Conservation (phyloP, 768 basidiomycete genomes). For the Sporobolomyces roseus region DNA sequence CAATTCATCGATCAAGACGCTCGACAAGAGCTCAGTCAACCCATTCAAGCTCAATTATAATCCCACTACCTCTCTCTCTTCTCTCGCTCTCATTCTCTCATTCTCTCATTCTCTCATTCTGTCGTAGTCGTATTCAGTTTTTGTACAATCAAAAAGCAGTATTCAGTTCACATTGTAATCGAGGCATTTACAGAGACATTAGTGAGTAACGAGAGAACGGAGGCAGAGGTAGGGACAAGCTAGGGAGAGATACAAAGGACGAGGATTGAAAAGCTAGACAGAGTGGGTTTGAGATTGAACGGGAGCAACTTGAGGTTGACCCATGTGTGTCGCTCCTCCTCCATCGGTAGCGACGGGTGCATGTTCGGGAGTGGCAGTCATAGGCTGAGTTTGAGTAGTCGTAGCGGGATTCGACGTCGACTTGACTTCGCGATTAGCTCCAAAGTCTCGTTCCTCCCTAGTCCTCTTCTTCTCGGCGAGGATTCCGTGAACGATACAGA, state of each 20-base stretch:
- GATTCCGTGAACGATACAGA: conserved; percentile 3
- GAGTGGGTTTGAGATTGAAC: background rate
- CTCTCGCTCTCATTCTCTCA: background rate
- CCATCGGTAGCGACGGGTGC: background rate
- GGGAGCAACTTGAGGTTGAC: background rate
- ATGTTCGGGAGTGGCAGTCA: background rate
- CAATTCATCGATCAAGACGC: conserved; percentile 35
- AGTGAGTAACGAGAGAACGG: background rate
- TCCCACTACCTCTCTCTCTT: no score
- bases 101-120: background rate
- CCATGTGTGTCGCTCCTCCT: background rate
- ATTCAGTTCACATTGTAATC: no score
- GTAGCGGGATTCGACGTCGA: background rate
- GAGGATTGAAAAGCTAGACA: background rate
- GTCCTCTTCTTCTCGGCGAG: background rate
- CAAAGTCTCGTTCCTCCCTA: no score
- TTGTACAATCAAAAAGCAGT: no score
- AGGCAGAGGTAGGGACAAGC: background rate
- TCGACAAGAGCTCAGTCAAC: background rate
- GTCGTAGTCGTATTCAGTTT: background rate
- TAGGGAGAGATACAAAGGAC: background rate
- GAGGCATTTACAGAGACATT: background rate
- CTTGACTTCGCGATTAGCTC: no score
- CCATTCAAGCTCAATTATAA: conserved; percentile 20
- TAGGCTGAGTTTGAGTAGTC: background rate